Conservation (phyloP, 441 rosid species). For the Adansonia rubrostipa region DNA sequence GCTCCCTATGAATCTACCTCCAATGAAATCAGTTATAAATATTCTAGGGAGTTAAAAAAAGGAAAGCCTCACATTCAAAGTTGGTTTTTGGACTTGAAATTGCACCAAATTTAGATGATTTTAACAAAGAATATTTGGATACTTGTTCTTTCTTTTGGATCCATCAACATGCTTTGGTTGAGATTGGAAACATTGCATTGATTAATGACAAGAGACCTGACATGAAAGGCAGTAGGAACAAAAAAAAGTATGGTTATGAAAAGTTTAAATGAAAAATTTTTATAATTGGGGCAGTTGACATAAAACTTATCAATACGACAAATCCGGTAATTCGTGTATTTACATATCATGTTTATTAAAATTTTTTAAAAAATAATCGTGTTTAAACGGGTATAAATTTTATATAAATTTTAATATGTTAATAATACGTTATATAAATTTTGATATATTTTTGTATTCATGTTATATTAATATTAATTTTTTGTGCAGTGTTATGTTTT, state of each 20-base stretch:
- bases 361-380: no score
- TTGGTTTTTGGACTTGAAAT: conserved; percentile 9
- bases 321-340: no score
- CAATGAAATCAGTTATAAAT: neutral
- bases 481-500: no score
- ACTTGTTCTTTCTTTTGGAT: neutral
- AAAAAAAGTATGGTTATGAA: neutral
- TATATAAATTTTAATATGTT: no score
- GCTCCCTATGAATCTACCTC: neutral
- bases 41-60: neutral
- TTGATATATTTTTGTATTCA: no score
- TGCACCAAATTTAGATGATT: conserved; percentile 20
- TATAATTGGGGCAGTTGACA: neutral
- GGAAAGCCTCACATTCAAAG: conserved; percentile 11
- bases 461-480: no score
- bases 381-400: no score
- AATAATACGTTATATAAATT: no score
- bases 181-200: neutral
- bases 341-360: no score
- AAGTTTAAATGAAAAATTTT: neutral
- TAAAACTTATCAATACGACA: no score
- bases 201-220: conserved; percentile 10
- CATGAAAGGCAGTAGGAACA: conserved; percentile 8
- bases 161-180: neutral
- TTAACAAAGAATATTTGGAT: conserved; percentile 5